phyloP scores from a whole-genome alignment of 2,329 filamentous ascomycete species.

The Waltergamsia citrina region DNA sequence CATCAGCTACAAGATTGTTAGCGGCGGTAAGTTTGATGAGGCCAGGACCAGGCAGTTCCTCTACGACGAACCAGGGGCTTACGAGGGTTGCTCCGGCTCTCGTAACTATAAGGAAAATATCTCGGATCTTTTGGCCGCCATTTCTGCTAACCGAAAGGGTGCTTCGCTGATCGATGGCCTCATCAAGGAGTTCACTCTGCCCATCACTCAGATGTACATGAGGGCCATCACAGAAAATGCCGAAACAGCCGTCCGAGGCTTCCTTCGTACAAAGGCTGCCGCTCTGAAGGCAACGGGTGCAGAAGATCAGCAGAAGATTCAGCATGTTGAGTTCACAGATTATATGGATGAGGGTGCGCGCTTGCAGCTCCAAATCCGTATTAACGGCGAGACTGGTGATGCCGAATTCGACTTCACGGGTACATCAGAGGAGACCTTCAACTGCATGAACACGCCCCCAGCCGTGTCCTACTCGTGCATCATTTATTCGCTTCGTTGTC shows the following conservation, averaged over 20 bases:
- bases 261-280: conserved; percentile 1
- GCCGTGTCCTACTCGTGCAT: conserved; percentile 9
- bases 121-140: conserved; percentile 78
- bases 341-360: conserved; percentile 63
- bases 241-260: conserved; percentile 13
- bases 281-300: too few relatives aligned
- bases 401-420: conserved; percentile 50
- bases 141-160: conserved; percentile 79
- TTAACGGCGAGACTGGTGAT: conserved; percentile 63
- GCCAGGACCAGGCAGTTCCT: conserved; percentile 19
- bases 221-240: conserved; percentile 29
- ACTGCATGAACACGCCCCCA: conserved; percentile 15
- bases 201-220: conserved; percentile 57
- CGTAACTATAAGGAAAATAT: conserved; percentile 74
- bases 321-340: conserved; percentile 4
- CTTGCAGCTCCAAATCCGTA: conserved; percentile 65
- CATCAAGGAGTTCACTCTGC: conserved; percentile 63
- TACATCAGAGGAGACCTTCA: conserved; percentile 14
- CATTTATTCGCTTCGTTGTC: conserved; percentile 19
- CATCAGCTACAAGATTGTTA: conserved; percentile 62
- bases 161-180: conserved; percentile 64
- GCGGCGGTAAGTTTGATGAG: conserved; percentile 70
- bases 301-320: conserved; percentile 3
- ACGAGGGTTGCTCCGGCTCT: conserved; percentile 69
- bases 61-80: conserved; percentile 54